Conservation (phyloP, 2,329 filamentous ascomycete species). For the Geosmithia flava region DNA sequence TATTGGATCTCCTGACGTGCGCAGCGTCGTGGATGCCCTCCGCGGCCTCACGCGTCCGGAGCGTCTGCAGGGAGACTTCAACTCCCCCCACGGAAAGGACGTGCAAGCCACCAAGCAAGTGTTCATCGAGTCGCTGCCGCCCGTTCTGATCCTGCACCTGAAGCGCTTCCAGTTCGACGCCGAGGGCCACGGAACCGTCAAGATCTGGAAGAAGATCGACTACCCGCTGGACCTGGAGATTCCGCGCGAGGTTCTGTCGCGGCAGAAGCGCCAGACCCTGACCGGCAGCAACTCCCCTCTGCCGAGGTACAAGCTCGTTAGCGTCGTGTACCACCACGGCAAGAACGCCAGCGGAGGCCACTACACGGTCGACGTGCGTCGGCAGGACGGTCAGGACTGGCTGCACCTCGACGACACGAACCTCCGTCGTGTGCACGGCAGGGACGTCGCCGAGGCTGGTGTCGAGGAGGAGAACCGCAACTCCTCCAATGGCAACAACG, state of each 20-base stretch:
- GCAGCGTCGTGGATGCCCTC: constrained; percentile 85
- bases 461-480: constrained; percentile 66
- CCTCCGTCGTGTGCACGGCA: constrained; percentile 70
- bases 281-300: constrained; percentile 45
- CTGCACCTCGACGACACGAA: constrained; percentile 90
- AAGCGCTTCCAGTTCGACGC: constrained; percentile 97
- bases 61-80: constrained; percentile 73
- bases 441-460: constrained; percentile 81
- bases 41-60: constrained; percentile 76
- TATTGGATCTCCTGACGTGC: constrained; percentile 75
- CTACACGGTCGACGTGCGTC: constrained; percentile 93
- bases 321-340: constrained; percentile 93
- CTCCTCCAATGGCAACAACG: constrained; percentile 10
- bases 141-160: constrained; percentile 84
- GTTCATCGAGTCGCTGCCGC: constrained; percentile 82
- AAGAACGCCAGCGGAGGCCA: constrained; percentile 94
- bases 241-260: constrained; percentile 77
- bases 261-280: constrained; percentile 51
- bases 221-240: constrained; percentile 94
- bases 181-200: constrained; percentile 68
- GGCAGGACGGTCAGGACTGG: constrained; percentile 93
- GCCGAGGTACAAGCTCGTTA: constrained; percentile 76
- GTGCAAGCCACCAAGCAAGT: constrained; percentile 83
- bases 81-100: constrained; percentile 63
- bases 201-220: constrained; percentile 97